These are phyloP conservation scores for Xylaria sp. DNA, from an alignment of 2,329 filamentous ascomycete species.

Conservation along the genomic window DNA sequence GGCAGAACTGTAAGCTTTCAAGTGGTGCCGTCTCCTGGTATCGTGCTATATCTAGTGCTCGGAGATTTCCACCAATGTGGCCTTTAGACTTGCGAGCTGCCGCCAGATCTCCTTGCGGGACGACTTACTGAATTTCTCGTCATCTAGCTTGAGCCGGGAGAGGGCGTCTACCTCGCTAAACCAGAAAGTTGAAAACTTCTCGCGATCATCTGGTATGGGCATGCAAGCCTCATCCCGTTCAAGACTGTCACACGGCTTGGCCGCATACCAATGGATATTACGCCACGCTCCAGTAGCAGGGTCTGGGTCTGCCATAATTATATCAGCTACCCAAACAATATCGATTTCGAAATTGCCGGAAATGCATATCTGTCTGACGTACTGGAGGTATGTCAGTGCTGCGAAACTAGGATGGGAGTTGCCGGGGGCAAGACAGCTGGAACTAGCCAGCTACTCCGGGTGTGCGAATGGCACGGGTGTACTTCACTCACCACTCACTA, in stretches of 20 bases:
- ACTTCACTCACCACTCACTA: conserved; percentile 45
- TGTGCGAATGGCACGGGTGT: conserved; percentile 10
- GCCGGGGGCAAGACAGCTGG: conserved; percentile 1
- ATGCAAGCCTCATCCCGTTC: conserved; percentile 44
- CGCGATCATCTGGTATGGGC: conserved; percentile 44
- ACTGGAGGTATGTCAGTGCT: conserved; percentile 37
- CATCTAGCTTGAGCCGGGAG: conserved; percentile 44
- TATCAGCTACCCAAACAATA: conserved; percentile 25
- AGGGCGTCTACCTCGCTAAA: conserved; percentile 44
- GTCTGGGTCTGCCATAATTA: conserved; percentile 43
- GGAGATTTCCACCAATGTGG: conserved; percentile 8
- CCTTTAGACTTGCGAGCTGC: background rate
- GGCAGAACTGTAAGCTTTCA: conserved; percentile 12
- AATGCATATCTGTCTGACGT: conserved; percentile 33
- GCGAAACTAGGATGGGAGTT: conserved; percentile 8
- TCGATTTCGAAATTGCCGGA: conserved; percentile 5
- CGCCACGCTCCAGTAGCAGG: conserved; percentile 46
- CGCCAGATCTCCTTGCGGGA: background rate
- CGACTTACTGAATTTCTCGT: conserved; percentile 48
- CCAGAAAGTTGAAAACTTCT: conserved; percentile 48
- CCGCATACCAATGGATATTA: conserved; percentile 45
- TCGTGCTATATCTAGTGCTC: conserved; percentile 19
- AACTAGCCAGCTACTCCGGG: conserved; percentile 13
- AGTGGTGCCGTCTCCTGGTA: conserved; percentile 1
- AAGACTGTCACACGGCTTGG: conserved; percentile 39